Percentiles rank a stretch among this genome's conserved stretches.
Conservation (phyloP, 2,329 filamentous ascomycete genomes). For the Neopestalotiopsis sp. region DNA sequence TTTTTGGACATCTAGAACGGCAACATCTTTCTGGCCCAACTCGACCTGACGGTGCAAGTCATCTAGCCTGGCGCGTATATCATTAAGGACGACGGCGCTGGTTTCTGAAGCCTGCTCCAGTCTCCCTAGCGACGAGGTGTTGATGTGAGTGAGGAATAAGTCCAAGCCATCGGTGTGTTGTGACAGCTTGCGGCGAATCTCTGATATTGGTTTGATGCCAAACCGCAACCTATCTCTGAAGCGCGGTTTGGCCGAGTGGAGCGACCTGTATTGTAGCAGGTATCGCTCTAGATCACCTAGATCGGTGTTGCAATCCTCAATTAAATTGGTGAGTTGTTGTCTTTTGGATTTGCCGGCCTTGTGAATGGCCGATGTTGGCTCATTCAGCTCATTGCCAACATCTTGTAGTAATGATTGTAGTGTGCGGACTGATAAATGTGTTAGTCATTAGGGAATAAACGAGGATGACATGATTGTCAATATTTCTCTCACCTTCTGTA, state of each 20-base stretch:
- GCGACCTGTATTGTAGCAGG: constrained; percentile 14
- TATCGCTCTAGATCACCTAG: constrained; percentile 11
- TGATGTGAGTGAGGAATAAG: constrained; percentile 12
- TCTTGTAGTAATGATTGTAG: constrained; percentile 12
- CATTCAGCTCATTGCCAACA: constrained; percentile 7
- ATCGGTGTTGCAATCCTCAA: constrained; percentile 16
- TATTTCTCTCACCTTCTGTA: neutral
- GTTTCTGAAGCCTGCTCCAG: constrained; percentile 16
- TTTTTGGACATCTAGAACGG: constrained; percentile 5
- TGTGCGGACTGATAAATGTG: neutral
- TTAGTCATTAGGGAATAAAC: neutral
- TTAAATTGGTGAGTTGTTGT: constrained; percentile 9
- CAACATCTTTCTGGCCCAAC: constrained; percentile 9
- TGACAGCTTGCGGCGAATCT: constrained; percentile 10
- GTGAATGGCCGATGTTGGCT: constrained; percentile 15
- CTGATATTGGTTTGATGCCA: constrained; percentile 7
- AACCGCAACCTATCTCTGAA: constrained; percentile 7
- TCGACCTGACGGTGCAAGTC: constrained; percentile 10
- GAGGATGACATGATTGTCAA: neutral
- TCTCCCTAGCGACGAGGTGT: constrained; percentile 12
- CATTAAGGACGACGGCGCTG: constrained; percentile 9
- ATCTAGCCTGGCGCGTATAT: constrained; percentile 12
- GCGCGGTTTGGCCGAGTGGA: constrained; percentile 7
- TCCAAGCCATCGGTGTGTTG: constrained; percentile 12
- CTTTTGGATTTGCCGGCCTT: constrained; percentile 14